phyloP scores from a whole-genome alignment of 1,284 basidiomycete species.

The Ustilago cynodontis region DNA sequence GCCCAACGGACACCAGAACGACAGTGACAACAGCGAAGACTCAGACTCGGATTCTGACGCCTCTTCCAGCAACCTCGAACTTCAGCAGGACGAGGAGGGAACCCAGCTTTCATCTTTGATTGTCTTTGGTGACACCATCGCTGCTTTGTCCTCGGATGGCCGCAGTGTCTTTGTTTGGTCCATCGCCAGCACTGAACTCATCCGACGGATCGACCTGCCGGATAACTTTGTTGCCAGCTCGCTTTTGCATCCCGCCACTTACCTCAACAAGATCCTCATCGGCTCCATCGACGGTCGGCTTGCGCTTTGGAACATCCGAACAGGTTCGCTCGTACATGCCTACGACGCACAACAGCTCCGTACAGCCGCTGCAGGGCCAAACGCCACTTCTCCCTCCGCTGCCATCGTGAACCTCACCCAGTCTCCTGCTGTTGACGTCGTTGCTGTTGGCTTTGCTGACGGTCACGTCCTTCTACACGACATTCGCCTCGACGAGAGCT shows the following conservation, averaged over 20 bases:
- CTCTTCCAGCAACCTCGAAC: conserved; percentile 13
- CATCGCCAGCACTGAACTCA: conserved; percentile 36
- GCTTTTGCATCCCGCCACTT: conserved; percentile 93
- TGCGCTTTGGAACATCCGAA: conserved; percentile 92
- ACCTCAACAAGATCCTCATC: conserved; percentile 94
- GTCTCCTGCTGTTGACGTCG: conserved; percentile 94
- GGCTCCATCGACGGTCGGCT: conserved; percentile 84
- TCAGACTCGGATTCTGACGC: conserved; percentile 20
- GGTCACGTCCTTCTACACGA: conserved; percentile 91
- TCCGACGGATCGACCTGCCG: conserved; percentile 45
- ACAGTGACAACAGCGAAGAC: conserved; percentile 12
- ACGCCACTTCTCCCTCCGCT: conserved; percentile 69
- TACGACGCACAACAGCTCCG: conserved; percentile 64
- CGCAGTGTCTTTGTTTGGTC: conserved; percentile 85
- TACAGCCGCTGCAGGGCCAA: conserved; percentile 23
- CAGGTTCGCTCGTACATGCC: conserved; percentile 72
- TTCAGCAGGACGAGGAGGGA: conserved; percentile 12
- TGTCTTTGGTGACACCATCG: conserved; percentile 66
- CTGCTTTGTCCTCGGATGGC: conserved; percentile 78
- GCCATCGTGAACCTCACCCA: conserved; percentile 76
- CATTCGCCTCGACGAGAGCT: conserved; percentile 82
- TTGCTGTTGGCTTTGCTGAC: conserved; percentile 88
- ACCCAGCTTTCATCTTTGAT: conserved; percentile 52
- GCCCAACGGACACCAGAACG: conserved; percentile 17
- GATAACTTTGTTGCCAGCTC: conserved; percentile 80